Base-by-base conservation (phyloP, 139 green algal species). In the Desmodesmus armatus region DNA sequence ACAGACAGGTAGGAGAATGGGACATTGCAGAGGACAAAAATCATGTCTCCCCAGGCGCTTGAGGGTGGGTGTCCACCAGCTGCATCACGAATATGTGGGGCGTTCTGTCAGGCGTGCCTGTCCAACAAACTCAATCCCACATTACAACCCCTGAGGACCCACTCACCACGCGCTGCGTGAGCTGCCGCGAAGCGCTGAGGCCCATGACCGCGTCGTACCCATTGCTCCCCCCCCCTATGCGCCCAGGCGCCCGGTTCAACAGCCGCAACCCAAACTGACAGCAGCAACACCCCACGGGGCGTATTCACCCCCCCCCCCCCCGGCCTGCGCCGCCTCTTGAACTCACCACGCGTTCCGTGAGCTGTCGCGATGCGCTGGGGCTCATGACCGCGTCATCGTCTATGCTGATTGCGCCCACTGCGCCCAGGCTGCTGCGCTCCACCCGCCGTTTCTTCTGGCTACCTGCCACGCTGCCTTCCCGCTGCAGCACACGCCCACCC, bases 331-430 rank as follows among this genome's bases (percentile, higher is more conserved):
- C n/a, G n/a, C n/a, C n/a, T n/a, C n/a, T n/a, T n/a, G n/a, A n/a
- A 66, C 79, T 77, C 29, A 77, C 79, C 79, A 62, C 44, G 39
- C 80, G 40, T 29, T 78, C 51, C 62, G 65, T 51, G 35, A 71
- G n/a, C 49, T 43, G 63, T 21, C 78, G 44, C 29, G 78, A 84
- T 3, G 78, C 66, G 29, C 62, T 84, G 3, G 78, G 78, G 25
- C 78, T 84, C 19, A 84, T 2, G n/a, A 84, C 63, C 3, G 62
- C 78, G 67, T 84, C 78, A 75, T 84, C 78, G 19, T 44, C 76
- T n/a, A 71, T 9, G 4, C 76, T 65, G 9, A 53, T 55, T n/a
- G 67, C 67, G 47, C 55, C 60, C 11, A 40, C 77, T 60, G 40
- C 58, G n/a, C n/a, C n/a, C 27, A 67, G 44, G 47, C 78, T 43